phyloP scores from a whole-genome alignment of 2,329 filamentous ascomycete species.

The Apiospora kogelbergensis region DNA sequence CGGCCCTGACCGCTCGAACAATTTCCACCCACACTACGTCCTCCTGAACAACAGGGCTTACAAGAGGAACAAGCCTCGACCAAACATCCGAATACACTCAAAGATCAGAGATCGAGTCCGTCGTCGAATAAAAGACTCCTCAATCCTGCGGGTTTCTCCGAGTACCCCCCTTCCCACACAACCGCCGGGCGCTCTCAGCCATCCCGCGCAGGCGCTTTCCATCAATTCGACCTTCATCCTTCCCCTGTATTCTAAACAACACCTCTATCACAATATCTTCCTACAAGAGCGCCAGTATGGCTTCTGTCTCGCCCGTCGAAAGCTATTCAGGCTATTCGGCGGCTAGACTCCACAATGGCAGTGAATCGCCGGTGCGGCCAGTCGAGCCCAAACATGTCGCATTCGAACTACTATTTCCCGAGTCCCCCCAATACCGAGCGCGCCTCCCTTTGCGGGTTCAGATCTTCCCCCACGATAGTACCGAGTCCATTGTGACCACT shows the following conservation, averaged over 20 bases:
- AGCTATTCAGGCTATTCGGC: slow-evolving; percentile 32
- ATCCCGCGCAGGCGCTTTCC: slow-evolving; percentile 28
- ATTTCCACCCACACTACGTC: background rate
- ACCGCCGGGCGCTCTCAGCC: slow-evolving; percentile 17
- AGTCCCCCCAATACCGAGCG: slow-evolving; percentile 68
- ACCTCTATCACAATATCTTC: slow-evolving; percentile 27
- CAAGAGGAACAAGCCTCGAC: background rate
- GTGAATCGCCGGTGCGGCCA: slow-evolving; percentile 46
- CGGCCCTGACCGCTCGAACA: slow-evolving; percentile 1
- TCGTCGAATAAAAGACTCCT: background rate
- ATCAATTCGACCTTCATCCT: slow-evolving; percentile 20
- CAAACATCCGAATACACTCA: background rate
- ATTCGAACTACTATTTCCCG: slow-evolving; percentile 73
- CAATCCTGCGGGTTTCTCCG: background rate
- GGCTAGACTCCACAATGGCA: slow-evolving; percentile 35
- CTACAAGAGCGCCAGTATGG: slow-evolving; percentile 37
- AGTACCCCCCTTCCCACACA: slow-evolving; percentile 5
- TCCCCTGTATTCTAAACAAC: slow-evolving; percentile 19
- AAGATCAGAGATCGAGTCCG: background rate
- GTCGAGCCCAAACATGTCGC: slow-evolving; percentile 69
- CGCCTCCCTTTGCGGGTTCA: slow-evolving; percentile 83
- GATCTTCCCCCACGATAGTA: slow-evolving; percentile 94
- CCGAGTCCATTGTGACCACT: slow-evolving; percentile 95
- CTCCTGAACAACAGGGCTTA: background rate
- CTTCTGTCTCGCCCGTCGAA: slow-evolving; percentile 46